Evolutionary conservation across 169 alveolate genomes (phyloP).

Genomic region (Plasmodium fragile): DNA sequence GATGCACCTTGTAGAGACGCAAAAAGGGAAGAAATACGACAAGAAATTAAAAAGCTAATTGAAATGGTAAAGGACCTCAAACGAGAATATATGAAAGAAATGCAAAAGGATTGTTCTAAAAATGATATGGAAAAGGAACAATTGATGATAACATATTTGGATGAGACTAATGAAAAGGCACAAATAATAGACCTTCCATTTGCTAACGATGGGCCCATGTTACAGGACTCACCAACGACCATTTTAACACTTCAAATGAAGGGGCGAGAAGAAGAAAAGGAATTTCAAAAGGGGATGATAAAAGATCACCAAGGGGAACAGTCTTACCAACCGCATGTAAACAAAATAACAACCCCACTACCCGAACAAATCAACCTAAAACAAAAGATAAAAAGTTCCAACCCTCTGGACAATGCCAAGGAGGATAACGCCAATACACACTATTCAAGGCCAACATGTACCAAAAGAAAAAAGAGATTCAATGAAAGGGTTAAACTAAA

Average conservation of each 20-base stretch:
- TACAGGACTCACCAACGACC: not conserved
- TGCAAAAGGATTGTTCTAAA: not conserved
- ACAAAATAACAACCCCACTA: not conserved
- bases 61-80: conserved; percentile 41
- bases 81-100: conserved; percentile 17
- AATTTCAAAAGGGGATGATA: not conserved
- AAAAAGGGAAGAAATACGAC: conserved; percentile 10
- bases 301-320: not conserved
- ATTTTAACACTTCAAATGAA: not conserved
- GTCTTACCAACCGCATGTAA: not conserved
- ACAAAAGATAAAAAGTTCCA: not conserved
- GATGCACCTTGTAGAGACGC: not conserved
- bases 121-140: conserved; percentile 5
- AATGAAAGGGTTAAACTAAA: conserved; percentile 14
- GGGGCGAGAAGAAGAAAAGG: not conserved
- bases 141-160: not conserved
- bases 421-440: not conserved
- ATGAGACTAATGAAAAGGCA: not conserved
- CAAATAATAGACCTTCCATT: not conserved
- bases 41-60: conserved; percentile 39
- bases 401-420: not conserved
- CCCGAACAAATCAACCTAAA: not conserved
- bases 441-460: not conserved
- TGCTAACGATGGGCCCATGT: not conserved
- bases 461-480: not conserved